Base-by-base conservation (phyloP, 805 yeast genomes). In the Hanseniaspora hatyaiensis region DNA sequence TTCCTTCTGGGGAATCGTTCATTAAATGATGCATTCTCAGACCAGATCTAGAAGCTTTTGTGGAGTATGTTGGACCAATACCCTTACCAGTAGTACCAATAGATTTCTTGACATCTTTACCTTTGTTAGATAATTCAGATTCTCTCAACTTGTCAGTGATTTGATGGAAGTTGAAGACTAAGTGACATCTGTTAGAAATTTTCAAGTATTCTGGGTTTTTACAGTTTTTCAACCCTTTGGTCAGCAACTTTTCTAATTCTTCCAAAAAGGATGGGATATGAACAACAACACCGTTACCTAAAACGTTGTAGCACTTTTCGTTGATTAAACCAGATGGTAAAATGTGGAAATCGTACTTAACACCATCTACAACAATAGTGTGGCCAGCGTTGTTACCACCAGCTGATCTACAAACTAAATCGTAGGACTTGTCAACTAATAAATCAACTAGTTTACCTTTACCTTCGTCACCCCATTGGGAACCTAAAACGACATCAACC, bases 381-480 rank as follows among this genome's bases (percentile, higher is more conserved):
- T 92, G 99, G 30, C 99, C 99, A 24, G 99, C 99, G 63, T 92
- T 92, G 72, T 92, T 92, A 61, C 99, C 99, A 66, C 99, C 99
- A 63, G 82, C 88, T 68, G 97, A 89, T 65, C 99, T 77, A 24
- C 97, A 96, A 65, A 96, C 94, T 34, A 92, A 89, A 57, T 92
- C 97, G 58, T 92, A 82, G 23, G 42, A 37, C 55, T 85, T 79
- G 59, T 89, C 97, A 67, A 97, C 94, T 45, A 92, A 74, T 49
- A 92, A 71, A 64, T 92, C 98, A 42, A 92, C 99, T 51, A 92
- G 75, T 67, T 92, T 92, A 51, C 99, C 99, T 65, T 92, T 92
- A 63, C 99, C 99, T 77, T 92, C 99, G 63, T 92, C 99, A 54
- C 99, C 99, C 99, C 99, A 92, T 69, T 92, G 99, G 67, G 97